These are phyloP conservation scores for Dictyostelium discoideum DNA, from an alignment of 78 protist species.

Conservation along the genomic window DNA sequence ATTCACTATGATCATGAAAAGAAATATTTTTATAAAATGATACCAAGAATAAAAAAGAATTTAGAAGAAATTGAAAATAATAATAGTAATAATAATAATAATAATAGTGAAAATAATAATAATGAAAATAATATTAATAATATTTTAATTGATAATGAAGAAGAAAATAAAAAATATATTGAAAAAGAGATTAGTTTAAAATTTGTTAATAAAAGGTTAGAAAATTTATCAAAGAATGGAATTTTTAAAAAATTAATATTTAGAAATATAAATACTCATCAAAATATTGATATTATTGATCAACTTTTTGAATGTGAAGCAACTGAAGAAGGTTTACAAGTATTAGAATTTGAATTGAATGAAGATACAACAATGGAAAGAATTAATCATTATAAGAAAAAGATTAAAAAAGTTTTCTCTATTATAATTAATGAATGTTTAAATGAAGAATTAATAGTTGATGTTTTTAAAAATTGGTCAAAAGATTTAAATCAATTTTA, in stretches of 20 bases:
- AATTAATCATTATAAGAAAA: neutral
- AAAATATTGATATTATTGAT: neutral
- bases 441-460: neutral
- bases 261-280: neutral
- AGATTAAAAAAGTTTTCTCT: neutral
- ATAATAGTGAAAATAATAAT: no score
- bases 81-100: neutral
- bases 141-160: neutral
- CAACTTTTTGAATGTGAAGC: neutral
- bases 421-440: neutral
- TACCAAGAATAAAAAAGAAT: neutral
- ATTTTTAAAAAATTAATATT: neutral
- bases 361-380: neutral
- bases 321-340: neutral
- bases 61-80: neutral
- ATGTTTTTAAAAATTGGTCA: neutral
- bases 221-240: neutral
- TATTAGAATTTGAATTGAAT: neutral
- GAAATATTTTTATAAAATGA: neutral
- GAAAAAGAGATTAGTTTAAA: neutral
- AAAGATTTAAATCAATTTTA: neutral
- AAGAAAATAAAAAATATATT: neutral
- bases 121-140: no score
- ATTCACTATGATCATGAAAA: neutral
- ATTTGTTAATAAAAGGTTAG: neutral